Conservation (phyloP, 2,329 filamentous ascomycete species). For the Penicillium frequentans region DNA sequence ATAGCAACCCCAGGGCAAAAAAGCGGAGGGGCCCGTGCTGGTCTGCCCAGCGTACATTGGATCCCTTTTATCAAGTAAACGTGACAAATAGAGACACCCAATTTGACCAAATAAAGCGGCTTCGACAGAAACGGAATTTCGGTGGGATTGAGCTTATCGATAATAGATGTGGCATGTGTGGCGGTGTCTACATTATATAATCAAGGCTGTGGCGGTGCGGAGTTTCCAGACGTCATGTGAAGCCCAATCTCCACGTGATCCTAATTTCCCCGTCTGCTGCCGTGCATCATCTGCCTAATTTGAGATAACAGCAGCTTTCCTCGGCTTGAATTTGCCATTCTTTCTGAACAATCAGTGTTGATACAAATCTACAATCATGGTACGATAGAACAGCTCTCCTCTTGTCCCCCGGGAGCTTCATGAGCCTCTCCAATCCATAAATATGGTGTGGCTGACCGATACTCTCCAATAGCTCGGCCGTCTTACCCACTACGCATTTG, state of each 20-base stretch:
- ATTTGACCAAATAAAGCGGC: slow-evolving; percentile 11
- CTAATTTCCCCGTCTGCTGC: slow-evolving; percentile 5
- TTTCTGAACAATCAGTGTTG: slow-evolving; percentile 2
- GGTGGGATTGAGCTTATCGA: slow-evolving; percentile 16
- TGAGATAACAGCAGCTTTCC: not conserved
- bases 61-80: slow-evolving; percentile 21
- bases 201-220: not conserved
- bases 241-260: slow-evolving; percentile 1
- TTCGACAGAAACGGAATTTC: slow-evolving; percentile 19
- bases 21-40: slow-evolving; percentile 21
- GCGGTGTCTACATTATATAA: not conserved
- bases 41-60: slow-evolving; percentile 23
- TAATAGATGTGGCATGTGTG: not conserved
- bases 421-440: not conserved
- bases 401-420: not conserved
- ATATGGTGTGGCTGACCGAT: not conserved
- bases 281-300: slow-evolving; percentile 7
- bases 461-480: slow-evolving; percentile 20
- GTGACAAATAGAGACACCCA: slow-evolving; percentile 28
- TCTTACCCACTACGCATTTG: slow-evolving; percentile 29
- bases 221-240: slow-evolving; percentile 2
- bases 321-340: not conserved
- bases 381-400: slow-evolving; percentile 3
- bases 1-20: not conserved
- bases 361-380: slow-evolving; percentile 15